Evolutionary conservation across 768 basidiomycete genomes (phyloP).

Genomic region (Hemileccinum impolitum): DNA sequence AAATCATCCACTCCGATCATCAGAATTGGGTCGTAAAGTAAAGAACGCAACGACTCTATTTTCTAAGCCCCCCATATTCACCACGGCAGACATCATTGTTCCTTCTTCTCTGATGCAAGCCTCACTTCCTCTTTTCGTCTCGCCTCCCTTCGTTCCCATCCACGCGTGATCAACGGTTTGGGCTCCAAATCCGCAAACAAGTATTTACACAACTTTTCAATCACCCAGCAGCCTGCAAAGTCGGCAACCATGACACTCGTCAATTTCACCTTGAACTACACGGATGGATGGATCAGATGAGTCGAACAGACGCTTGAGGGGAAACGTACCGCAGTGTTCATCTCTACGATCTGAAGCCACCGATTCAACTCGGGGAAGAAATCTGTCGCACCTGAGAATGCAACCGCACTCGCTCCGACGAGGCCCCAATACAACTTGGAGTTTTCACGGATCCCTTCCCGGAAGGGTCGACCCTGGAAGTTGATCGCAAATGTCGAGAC

Average conservation of each 20-base stretch:
- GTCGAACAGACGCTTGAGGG: too few relatives aligned
- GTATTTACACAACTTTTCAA: slow-evolving; percentile 80
- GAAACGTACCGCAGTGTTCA: slow-evolving; percentile 65
- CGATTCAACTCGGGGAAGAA: slow-evolving; percentile 93
- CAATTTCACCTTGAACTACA: slow-evolving; percentile 79
- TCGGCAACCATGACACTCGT: slow-evolving; percentile 83
- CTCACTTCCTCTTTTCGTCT: slow-evolving; percentile 45
- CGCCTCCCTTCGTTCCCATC: slow-evolving; percentile 73
- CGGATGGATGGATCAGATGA: too few relatives aligned
- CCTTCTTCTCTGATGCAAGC: slow-evolving; percentile 36
- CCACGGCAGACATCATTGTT: slow-evolving; percentile 21
- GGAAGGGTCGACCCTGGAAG: slow-evolving; percentile 98
- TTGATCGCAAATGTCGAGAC: slow-evolving; percentile 99
- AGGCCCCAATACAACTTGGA: slow-evolving; percentile 90
- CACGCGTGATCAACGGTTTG: slow-evolving; percentile 77
- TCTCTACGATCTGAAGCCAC: slow-evolving; percentile 96
- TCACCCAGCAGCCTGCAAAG: slow-evolving; percentile 81
- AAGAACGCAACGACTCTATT: too few relatives aligned
- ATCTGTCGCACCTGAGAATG: slow-evolving; percentile 91
- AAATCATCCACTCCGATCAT: too few relatives aligned
- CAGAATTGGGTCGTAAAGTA: too few relatives aligned
- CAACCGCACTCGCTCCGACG: slow-evolving; percentile 83
- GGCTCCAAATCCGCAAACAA: slow-evolving; percentile 89
- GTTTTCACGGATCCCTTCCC: slow-evolving; percentile 97
- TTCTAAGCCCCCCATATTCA: too few relatives aligned